Evolutionary conservation across 352 stramenopile genomes (phyloP).

Genomic region (Phytophthora agathidicida): DNA sequence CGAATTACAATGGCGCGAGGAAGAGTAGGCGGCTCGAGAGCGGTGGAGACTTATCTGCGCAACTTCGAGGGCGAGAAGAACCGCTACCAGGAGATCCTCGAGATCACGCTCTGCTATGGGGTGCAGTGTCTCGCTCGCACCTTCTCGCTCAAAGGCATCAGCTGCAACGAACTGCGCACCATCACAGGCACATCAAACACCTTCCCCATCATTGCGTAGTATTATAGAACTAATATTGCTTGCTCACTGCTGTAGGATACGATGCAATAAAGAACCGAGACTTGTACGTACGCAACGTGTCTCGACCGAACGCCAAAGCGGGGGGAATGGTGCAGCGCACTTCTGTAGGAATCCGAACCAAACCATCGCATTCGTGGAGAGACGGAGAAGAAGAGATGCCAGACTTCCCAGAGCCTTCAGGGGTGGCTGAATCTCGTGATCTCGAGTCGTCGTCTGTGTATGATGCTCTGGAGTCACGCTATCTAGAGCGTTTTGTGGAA

Average conservation of each 20-base stretch:
- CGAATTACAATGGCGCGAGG: slow-evolving; percentile 24
- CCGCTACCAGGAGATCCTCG: slow-evolving; percentile 63
- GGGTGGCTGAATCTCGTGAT: not conserved
- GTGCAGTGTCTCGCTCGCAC: slow-evolving; percentile 70
- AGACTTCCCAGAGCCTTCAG: slow-evolving; percentile 24
- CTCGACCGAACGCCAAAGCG: not conserved
- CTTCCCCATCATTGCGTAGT: too few species aligned
- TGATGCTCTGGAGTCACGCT: too few species aligned
- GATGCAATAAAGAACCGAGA: slow-evolving; percentile 52
- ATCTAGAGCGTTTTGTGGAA: too few species aligned
- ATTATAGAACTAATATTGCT: too few species aligned
- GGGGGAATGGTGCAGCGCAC: slow-evolving; percentile 1
- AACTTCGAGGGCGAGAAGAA: slow-evolving; percentile 66
- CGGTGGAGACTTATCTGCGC: slow-evolving; percentile 68
- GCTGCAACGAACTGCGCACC: slow-evolving; percentile 56
- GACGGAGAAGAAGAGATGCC: slow-evolving; percentile 52
- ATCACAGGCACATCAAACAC: slow-evolving; percentile 51
- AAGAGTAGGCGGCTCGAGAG: slow-evolving; percentile 24
- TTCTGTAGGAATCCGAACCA: slow-evolving; percentile 41
- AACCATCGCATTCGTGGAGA: slow-evolving; percentile 73
- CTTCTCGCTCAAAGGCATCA: slow-evolving; percentile 70
- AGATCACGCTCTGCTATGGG: slow-evolving; percentile 76
- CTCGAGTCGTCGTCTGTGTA: too few species aligned
- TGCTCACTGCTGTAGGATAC: slow-evolving; percentile 47
- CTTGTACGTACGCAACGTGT: slow-evolving; percentile 65